Conservation (phyloP, 140 eudicot species). For the Bidens hawaiensis region DNA sequence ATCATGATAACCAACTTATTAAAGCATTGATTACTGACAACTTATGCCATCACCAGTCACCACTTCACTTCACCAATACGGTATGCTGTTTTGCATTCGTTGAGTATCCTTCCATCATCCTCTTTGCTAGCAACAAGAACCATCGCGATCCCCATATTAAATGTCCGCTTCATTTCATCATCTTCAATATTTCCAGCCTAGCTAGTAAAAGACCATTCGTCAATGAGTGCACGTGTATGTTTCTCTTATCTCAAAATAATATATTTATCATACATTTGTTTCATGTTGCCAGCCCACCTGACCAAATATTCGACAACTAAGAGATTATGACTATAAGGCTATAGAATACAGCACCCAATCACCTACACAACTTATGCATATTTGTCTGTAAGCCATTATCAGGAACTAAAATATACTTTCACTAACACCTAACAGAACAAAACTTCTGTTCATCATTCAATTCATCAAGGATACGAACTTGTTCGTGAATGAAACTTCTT, state of each 20-base stretch:
- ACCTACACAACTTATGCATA: too few species aligned
- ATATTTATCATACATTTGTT: too few species aligned
- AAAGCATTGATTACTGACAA: constrained; percentile 31
- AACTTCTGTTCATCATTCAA: too few species aligned
- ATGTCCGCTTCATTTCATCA: constrained; percentile 78
- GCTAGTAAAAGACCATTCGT: constrained; percentile 13
- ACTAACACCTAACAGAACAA: too few species aligned
- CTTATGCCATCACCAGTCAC: constrained; percentile 68
- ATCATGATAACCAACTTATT: constrained; percentile 7
- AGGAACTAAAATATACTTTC: too few species aligned
- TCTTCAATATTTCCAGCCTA: constrained; percentile 81
- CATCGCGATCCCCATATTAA: constrained; percentile 91
- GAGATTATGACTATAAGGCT: too few species aligned
- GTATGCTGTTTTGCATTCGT: constrained; percentile 40
- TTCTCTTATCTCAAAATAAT: not conserved
- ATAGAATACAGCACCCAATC: too few species aligned
- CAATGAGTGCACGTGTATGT: not conserved
- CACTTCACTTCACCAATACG: constrained; percentile 79
- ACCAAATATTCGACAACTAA: too few species aligned
- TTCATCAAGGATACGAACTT: too few species aligned
- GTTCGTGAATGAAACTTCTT: too few species aligned
- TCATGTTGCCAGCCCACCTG: too few species aligned
- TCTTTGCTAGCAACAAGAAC: constrained; percentile 69
- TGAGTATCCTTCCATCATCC: constrained; percentile 55
- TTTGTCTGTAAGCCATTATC: too few species aligned